These are phyloP conservation scores for Moniliella sp. DNA, from an alignment of 1,284 basidiomycete species.

Conservation along the genomic window DNA sequence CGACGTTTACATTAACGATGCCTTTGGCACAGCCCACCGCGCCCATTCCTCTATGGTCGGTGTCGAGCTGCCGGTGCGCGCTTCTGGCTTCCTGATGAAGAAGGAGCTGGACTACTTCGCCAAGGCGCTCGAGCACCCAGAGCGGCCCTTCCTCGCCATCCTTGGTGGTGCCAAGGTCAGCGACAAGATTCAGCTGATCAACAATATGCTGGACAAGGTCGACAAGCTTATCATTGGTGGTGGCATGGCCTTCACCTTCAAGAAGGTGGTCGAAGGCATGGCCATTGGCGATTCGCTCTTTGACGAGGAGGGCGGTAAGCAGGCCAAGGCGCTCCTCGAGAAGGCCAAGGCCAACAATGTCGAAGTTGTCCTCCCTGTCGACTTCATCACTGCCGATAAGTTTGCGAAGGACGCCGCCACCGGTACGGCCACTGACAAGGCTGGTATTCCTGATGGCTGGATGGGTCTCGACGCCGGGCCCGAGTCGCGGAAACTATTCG, in stretches of 20 bases:
- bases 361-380: constrained; percentile 81
- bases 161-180: constrained; percentile 96
- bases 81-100: constrained; percentile 88
- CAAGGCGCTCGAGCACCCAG: constrained; percentile 81
- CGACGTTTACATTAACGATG: constrained; percentile 94
- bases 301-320: constrained; percentile 68
- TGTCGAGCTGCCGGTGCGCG: constrained; percentile 72
- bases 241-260: constrained; percentile 98
- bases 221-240: constrained; percentile 88
- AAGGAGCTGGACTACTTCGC: constrained; percentile 98
- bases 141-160: constrained; percentile 88
- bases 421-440: constrained; percentile 51
- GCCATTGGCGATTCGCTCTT: constrained; percentile 87
- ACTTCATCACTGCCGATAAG: constrained; percentile 82
- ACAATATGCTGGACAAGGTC: constrained; percentile 98
- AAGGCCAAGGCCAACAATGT: constrained; percentile 86
- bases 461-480: constrained; percentile 57
- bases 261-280: constrained; percentile 70
- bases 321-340: constrained; percentile 60
- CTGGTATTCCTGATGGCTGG: constrained; percentile 78
- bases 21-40: constrained; percentile 92
- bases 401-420: constrained; percentile 75
- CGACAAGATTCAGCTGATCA: constrained; percentile 95
- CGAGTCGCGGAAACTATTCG: constrained; percentile 60
- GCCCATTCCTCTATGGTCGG: constrained; percentile 98